phyloP scores from a whole-genome alignment of 2,329 filamentous ascomycete species.

The Cryphonectria carpinicola region DNA sequence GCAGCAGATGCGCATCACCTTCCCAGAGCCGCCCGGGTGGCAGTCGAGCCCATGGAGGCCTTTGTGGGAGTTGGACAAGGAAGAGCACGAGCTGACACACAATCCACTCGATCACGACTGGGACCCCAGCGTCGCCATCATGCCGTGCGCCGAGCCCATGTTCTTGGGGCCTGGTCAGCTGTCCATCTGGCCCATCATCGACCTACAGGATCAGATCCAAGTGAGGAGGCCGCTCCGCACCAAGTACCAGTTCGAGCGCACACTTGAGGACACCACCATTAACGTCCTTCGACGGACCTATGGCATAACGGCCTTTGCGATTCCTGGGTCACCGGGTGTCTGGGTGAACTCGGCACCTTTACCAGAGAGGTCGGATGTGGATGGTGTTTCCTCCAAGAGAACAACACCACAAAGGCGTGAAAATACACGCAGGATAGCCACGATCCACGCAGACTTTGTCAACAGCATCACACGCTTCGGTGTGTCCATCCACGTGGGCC shows the following conservation, averaged over 20 bases:
- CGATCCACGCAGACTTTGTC: slow-evolving; percentile 18
- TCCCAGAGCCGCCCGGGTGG: slow-evolving; percentile 21
- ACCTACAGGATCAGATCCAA: slow-evolving; percentile 20
- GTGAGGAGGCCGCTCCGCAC: slow-evolving; percentile 1
- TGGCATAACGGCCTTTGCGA: slow-evolving; percentile 13
- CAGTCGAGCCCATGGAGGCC: slow-evolving; percentile 15
- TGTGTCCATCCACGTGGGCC: slow-evolving; percentile 27
- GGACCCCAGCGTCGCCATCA: slow-evolving; percentile 19
- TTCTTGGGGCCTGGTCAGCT: slow-evolving; percentile 26
- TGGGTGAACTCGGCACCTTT: slow-evolving; percentile 25
- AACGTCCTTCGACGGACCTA: slow-evolving; percentile 22
- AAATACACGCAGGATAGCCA: slow-evolving; percentile 22
- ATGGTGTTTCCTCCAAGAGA: too few species aligned
- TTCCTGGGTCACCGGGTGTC: slow-evolving; percentile 20
- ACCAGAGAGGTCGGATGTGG: slow-evolving; percentile 5
- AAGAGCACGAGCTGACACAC: neutral
- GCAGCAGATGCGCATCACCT: slow-evolving; percentile 13
- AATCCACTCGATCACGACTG: slow-evolving; percentile 20
- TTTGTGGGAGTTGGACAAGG: neutral
- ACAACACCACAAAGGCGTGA: neutral
- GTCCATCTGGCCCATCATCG: slow-evolving; percentile 27
- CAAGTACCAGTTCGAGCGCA: slow-evolving; percentile 23
- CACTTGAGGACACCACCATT: slow-evolving; percentile 23
- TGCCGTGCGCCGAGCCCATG: slow-evolving; percentile 28
- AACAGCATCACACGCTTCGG: slow-evolving; percentile 25